A percentile compares a stretch with the other conserved stretches of the same genome.
Evolutionary conservation across 2,329 filamentous ascomycete species (phyloP).

Genomic region (Fonsecaea multimorphosa): DNA sequence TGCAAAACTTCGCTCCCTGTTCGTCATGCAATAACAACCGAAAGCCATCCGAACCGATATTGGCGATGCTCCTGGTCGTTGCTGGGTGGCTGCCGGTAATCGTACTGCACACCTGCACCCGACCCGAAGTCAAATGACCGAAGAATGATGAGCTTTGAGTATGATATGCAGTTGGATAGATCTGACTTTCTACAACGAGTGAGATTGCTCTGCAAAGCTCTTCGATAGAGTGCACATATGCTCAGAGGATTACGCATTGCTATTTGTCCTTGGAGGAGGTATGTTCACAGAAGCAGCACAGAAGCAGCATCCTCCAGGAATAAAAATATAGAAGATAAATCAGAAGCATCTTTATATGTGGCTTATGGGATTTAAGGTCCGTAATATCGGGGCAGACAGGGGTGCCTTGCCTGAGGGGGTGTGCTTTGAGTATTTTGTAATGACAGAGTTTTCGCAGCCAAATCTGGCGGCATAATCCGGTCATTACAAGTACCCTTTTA

Average conservation of each 20-base stretch:
- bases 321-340: not conserved
- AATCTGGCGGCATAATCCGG: not conserved
- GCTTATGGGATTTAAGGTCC: too few relatives aligned
- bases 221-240: too few relatives aligned
- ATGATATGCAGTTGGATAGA: not conserved
- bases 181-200: not conserved
- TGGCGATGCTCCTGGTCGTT: not conserved
- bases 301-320: not conserved
- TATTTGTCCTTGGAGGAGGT: too few relatives aligned
- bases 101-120: not conserved
- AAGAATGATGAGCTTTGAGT: not conserved
- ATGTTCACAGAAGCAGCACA: too few relatives aligned
- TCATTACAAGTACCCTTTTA: not conserved
- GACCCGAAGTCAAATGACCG: too few relatives aligned
- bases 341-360: not conserved
- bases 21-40: not conserved
- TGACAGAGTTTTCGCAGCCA: not conserved
- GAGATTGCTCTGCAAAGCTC: too few relatives aligned
- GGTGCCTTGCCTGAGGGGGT: not conserved
- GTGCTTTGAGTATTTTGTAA: not conserved
- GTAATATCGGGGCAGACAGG: too few relatives aligned
- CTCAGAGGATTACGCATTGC: too few relatives aligned
- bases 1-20: not conserved
- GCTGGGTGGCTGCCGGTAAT: not conserved
- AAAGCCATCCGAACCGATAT: not conserved